phyloP scores from a whole-genome alignment of 768 basidiomycete genomes.

The Erythrobasidium yunnanense region DNA sequence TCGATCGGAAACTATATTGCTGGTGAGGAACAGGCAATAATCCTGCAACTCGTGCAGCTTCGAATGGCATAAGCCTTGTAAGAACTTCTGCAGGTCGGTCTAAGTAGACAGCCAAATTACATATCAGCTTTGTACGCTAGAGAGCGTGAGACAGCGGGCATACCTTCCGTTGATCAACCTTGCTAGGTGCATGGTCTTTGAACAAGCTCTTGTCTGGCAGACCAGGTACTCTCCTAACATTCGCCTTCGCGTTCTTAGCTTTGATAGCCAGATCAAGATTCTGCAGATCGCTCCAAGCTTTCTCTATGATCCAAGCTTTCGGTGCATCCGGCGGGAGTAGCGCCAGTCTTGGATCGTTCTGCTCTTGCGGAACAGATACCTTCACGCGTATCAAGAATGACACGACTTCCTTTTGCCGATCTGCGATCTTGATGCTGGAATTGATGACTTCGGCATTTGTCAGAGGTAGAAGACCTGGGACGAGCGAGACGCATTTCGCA shows the following conservation, averaged over 20 bases:
- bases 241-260: slow-evolving; percentile 48
- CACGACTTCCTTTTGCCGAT: slow-evolving; percentile 80
- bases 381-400: slow-evolving; percentile 68
- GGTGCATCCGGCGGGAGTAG: slow-evolving; percentile 28
- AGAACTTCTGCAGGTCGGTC: slow-evolving; percentile 60
- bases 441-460: slow-evolving; percentile 63
- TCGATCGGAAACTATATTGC: slow-evolving; percentile 68
- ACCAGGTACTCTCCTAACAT: slow-evolving; percentile 55
- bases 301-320: slow-evolving; percentile 59
- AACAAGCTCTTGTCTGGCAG: slow-evolving; percentile 88
- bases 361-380: slow-evolving; percentile 35
- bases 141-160: no score
- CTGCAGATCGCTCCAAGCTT: slow-evolving; percentile 86
- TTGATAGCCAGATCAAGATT: slow-evolving; percentile 71
- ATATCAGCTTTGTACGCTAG: no score
- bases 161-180: slow-evolving; percentile 91
- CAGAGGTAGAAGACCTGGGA: slow-evolving; percentile 48
- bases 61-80: slow-evolving; percentile 68
- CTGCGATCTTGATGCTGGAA: slow-evolving; percentile 76
- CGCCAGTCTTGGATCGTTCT: background rate
- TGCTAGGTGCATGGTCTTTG: slow-evolving; percentile 93
- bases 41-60: slow-evolving; percentile 80
- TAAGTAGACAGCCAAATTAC: slow-evolving; percentile 23
- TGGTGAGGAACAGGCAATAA: slow-evolving; percentile 81
- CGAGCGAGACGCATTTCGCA: slow-evolving; percentile 20